A percentile compares a stretch with the other conserved stretches of the same genome.
phyloP scores from a whole-genome alignment of 2,329 filamentous ascomycete species.

The Neofusicoccum ribis region DNA sequence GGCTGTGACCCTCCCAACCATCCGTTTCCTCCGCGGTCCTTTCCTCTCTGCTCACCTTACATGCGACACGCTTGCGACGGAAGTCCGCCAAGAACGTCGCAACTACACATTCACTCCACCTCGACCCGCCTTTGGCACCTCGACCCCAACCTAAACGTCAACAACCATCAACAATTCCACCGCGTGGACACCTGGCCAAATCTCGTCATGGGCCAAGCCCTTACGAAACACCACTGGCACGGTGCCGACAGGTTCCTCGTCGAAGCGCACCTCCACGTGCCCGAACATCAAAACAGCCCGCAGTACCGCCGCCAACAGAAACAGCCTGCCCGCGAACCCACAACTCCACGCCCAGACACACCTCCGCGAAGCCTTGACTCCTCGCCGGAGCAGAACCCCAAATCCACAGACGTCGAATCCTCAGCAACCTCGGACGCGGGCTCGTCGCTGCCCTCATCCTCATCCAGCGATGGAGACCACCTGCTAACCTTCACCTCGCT shows the following conservation, averaged over 20 bases:
- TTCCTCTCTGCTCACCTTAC: neutral
- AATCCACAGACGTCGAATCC: too few species aligned
- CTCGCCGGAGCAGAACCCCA: too few species aligned
- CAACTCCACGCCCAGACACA: neutral
- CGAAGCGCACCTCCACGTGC: slow-evolving; percentile 8
- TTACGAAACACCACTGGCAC: slow-evolving; percentile 4
- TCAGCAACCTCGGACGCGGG: too few species aligned
- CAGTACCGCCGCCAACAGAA: neutral
- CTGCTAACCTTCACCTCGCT: neutral
- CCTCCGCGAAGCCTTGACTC: too few species aligned
- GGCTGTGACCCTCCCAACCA: neutral
- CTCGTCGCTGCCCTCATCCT: too few species aligned
- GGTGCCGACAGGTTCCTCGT: slow-evolving; percentile 2
- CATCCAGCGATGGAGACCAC: too few species aligned
- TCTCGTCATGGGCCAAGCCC: slow-evolving; percentile 2
- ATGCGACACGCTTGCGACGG: slow-evolving; percentile 1
- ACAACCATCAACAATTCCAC: neutral
- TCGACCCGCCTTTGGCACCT: neutral
- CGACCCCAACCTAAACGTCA: neutral
- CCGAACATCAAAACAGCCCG: neutral
- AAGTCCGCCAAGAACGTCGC: neutral
- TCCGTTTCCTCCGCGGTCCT: neutral
- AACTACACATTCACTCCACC: neutral
- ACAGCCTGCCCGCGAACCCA: neutral
- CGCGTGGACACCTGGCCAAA: neutral